These are phyloP conservation scores for Falciphora oryzae DNA, from an alignment of 2,329 filamentous ascomycete species.

Conservation along the genomic window DNA sequence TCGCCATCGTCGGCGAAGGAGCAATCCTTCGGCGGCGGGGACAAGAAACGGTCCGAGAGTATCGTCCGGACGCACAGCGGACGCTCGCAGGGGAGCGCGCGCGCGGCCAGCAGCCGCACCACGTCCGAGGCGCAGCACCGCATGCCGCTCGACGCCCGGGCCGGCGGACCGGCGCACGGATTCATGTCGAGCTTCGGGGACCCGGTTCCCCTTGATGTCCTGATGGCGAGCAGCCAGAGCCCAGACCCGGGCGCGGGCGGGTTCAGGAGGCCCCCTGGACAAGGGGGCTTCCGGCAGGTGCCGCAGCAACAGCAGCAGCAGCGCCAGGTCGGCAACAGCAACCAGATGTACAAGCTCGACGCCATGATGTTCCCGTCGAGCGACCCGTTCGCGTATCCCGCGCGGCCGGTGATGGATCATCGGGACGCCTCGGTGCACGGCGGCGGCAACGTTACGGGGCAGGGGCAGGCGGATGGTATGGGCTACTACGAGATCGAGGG, in stretches of 20 bases:
- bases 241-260: constrained; percentile 22
- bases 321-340: constrained; percentile 28
- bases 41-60: neutral
- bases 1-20: neutral
- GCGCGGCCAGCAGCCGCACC: constrained; percentile 1
- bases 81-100: neutral
- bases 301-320: constrained; percentile 23
- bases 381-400: constrained; percentile 75
- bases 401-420: constrained; percentile 59
- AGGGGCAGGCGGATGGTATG: constrained; percentile 26
- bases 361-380: constrained; percentile 76
- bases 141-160: constrained; percentile 21
- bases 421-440: neutral
- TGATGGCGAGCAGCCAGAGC: constrained; percentile 32
- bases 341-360: constrained; percentile 61
- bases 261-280: neutral
- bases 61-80: neutral
- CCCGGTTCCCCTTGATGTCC: constrained; percentile 39
- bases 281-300: constrained; percentile 4
- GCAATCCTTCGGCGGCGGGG: neutral
- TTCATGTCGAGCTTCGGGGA: constrained; percentile 38
- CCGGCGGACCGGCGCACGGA: constrained; percentile 23
- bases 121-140: constrained; percentile 15
- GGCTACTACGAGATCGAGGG: constrained; percentile 64
- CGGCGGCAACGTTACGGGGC: neutral